Evolutionary conservation across 164 flowering plant genomes (phyloP).

Genomic region (Umbilicus rupestris): DNA sequence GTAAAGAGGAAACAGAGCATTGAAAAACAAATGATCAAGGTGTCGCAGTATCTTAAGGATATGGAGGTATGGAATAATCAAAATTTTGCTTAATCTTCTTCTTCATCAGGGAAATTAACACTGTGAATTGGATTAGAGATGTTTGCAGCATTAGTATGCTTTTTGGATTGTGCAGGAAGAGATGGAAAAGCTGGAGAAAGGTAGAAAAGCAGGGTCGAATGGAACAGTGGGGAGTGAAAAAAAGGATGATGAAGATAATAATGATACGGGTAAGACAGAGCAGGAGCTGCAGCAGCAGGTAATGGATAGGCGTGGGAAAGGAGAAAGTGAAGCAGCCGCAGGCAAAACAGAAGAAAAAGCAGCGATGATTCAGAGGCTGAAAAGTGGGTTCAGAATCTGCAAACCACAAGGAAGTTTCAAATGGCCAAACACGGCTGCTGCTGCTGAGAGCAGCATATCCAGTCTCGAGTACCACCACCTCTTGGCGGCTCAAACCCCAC

Average conservation of each 20-base stretch:
- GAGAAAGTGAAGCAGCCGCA: slow-evolving; percentile 6
- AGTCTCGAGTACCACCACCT: background rate
- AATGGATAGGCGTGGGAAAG: background rate
- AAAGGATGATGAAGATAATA: background rate
- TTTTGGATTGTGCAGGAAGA: slow-evolving; percentile 7
- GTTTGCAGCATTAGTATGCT: background rate
- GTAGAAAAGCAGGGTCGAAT: background rate
- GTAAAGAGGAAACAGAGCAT: slow-evolving; percentile 16
- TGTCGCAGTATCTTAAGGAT: slow-evolving; percentile 22
- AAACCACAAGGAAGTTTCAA: slow-evolving; percentile 52
- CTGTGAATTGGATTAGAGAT: too few species aligned
- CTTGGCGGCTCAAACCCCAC: slow-evolving; percentile 3
- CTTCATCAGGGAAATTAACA: too few species aligned
- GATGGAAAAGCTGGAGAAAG: slow-evolving; percentile 9
- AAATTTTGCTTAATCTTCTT: background rate
- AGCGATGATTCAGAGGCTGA: slow-evolving; percentile 44
- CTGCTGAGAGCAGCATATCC: background rate
- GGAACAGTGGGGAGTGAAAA: slow-evolving; percentile 2
- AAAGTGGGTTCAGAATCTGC: slow-evolving; percentile 73
- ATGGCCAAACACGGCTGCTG: slow-evolving; percentile 35
- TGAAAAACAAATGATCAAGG: slow-evolving; percentile 28
- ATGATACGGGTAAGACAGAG: background rate
- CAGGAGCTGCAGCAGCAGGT: background rate
- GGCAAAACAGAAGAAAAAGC: slow-evolving; percentile 29
- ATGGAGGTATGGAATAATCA: slow-evolving; percentile 25